A percentile compares a stretch with the other conserved stretches of the same genome.
These are phyloP conservation scores for Myxozyma neotropica DNA, from an alignment of 805 yeast genomes.

Conservation along the genomic window DNA sequence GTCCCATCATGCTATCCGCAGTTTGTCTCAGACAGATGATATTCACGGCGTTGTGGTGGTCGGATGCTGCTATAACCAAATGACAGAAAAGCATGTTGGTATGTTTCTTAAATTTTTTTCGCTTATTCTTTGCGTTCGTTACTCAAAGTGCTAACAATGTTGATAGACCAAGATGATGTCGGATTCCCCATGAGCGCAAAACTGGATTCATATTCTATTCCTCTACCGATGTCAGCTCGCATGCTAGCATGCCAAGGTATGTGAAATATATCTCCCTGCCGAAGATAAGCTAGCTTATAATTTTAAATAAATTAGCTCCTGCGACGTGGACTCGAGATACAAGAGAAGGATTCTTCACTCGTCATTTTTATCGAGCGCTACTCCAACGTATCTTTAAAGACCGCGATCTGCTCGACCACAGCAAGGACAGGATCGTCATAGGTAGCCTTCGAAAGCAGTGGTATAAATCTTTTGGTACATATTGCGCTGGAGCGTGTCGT, in stretches of 20 bases:
- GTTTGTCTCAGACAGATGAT: constrained; percentile 26
- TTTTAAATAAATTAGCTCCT: constrained; percentile 18
- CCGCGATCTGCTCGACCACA: constrained; percentile 12
- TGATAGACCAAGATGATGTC: constrained; percentile 13
- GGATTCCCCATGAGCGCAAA: constrained; percentile 33
- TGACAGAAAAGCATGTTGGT: constrained; percentile 26
- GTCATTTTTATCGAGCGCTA: constrained; percentile 36
- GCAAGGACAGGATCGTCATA: constrained; percentile 12
- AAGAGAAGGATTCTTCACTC: constrained; percentile 30
- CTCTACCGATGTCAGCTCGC: constrained; percentile 30
- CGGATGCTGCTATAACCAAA: constrained; percentile 37
- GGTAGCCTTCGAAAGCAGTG: constrained; percentile 34
- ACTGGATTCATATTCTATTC: constrained; percentile 11
- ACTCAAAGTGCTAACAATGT: neutral
- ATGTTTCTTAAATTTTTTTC: neutral
- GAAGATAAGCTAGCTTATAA: neutral
- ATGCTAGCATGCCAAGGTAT: constrained; percentile 37
- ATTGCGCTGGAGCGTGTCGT: constrained; percentile 33
- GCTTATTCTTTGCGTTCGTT: neutral
- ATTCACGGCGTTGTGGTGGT: constrained; percentile 34
- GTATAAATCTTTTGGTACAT: constrained; percentile 26
- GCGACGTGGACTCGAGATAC: constrained; percentile 35
- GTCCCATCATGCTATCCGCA: constrained; percentile 31
- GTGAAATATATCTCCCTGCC: neutral
- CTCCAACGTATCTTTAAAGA: constrained; percentile 33